Base-by-base conservation (phyloP, 2,329 filamentous ascomycete species). In the Paecilomyces variotii region DNA sequence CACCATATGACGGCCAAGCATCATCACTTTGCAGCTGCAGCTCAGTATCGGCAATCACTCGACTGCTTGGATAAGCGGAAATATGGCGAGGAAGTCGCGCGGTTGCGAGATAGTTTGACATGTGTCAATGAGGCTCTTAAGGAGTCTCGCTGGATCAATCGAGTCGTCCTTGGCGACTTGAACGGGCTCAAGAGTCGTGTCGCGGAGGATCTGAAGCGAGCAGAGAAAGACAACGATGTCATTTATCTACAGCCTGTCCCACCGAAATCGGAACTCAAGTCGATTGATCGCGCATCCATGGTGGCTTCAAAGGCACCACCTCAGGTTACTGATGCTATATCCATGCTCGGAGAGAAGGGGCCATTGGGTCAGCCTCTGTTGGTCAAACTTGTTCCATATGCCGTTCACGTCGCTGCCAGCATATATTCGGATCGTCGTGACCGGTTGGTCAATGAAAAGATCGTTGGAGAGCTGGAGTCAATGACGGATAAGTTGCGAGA, bases 1-100 rank as follows among this genome's bases (percentile, higher is more conserved):
- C 93, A 97, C 74, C 93, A 97, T 71, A 92, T 95, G 83, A 92
- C 89, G 27, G 94, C 93, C 4, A 99, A 97, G 72, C 92, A 97
- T 69, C 90, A 97, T 70, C 94, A 97, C 74, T 97, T 99, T 75
- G 92, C 93, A 1, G 93, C 91, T 0, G 94, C 94, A 0, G 94
- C 94, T 0, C 94, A 99, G 71, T 97, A 93, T 67, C 82, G 94
- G 12, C 91, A 93, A 27, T 91, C 94, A 0, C 87, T 91, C 62
- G 92, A 97, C 68, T 94, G 90, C 65, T 74, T 99, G 12, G 94
- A 97, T 75, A 97, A 96, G 81, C 82, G 88, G 55, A 95, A 88
- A 69, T 99, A 97, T 64, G 94, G 94, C 54, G 94, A 99, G 71
- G 94, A 99, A 77, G 88, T 99, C 24, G 91, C 94, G 1, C 83